Evolutionary conservation across 2,329 filamentous ascomycete species (phyloP).

Genomic region (Tothia fuscella): DNA sequence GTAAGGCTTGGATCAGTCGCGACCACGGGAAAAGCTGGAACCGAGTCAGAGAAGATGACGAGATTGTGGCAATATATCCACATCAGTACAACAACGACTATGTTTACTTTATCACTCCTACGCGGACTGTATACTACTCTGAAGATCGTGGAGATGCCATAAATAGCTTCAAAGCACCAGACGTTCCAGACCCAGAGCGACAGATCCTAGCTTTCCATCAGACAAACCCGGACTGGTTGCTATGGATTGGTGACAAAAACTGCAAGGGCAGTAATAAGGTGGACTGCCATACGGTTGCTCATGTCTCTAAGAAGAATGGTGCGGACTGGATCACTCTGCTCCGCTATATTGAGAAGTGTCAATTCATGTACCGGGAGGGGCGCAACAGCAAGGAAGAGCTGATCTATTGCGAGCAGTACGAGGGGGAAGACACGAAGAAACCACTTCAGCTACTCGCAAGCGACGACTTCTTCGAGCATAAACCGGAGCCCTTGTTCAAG

Average conservation of each 20-base stretch:
- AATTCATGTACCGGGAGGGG: slow-evolving; percentile 63
- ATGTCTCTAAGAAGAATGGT: slow-evolving; percentile 67
- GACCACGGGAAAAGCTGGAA: slow-evolving; percentile 87
- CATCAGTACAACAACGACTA: slow-evolving; percentile 74
- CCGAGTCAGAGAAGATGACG: slow-evolving; percentile 46
- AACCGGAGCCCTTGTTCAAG: slow-evolving; percentile 49
- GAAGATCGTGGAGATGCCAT: slow-evolving; percentile 65
- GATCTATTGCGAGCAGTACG: slow-evolving; percentile 51
- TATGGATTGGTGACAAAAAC: slow-evolving; percentile 67
- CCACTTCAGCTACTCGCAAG: slow-evolving; percentile 63
- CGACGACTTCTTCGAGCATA: slow-evolving; percentile 63
- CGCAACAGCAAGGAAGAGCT: slow-evolving; percentile 49
- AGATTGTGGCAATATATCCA: slow-evolving; percentile 59
- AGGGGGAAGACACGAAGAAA: slow-evolving; percentile 50
- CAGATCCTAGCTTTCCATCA: slow-evolving; percentile 71
- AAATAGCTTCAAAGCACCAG: slow-evolving; percentile 59
- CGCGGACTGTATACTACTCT: slow-evolving; percentile 64
- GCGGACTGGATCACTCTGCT: slow-evolving; percentile 62
- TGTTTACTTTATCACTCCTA: slow-evolving; percentile 70
- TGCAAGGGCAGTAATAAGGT: slow-evolving; percentile 31
- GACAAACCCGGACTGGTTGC: slow-evolving; percentile 68
- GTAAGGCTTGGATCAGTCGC: slow-evolving; percentile 59
- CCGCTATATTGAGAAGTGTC: slow-evolving; percentile 66
- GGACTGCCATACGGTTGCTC: slow-evolving; percentile 62
- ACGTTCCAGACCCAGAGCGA: slow-evolving; percentile 40